A percentile compares a stretch with the other conserved stretches of the same genome.
phyloP scores from a whole-genome alignment of 148 eudicot genomes.

The Persicaria tinctoria region DNA sequence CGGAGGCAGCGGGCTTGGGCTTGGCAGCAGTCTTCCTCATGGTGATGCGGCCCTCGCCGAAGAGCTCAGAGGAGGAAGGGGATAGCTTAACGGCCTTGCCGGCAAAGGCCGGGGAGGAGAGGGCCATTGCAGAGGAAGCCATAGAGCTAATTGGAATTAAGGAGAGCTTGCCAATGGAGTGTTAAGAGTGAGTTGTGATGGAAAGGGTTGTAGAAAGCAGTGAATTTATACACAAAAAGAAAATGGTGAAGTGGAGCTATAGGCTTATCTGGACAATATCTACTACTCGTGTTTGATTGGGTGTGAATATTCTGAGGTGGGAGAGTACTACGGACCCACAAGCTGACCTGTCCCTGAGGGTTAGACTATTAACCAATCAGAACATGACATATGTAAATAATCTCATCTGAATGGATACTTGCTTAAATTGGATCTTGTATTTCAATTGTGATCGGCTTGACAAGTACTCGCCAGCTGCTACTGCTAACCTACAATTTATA shows the following conservation, averaged over 20 bases:
- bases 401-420: too few relatives aligned
- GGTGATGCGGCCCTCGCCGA: background rate
- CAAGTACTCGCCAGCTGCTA: too few relatives aligned
- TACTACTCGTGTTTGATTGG: background rate
- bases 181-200: background rate
- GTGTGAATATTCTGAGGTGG: background rate
- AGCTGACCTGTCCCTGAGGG: background rate
- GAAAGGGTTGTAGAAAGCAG: background rate
- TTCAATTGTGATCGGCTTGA: too few relatives aligned
- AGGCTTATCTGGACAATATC: background rate
- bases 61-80: slow-evolving; percentile 20
- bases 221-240: background rate
- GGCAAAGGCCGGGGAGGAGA: slow-evolving; percentile 28
- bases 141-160: background rate
- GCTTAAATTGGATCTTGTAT: too few relatives aligned
- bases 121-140: slow-evolving; percentile 45
- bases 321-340: background rate
- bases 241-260: background rate
- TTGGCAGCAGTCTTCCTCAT: slow-evolving; percentile 7
- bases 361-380: background rate
- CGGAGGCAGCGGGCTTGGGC: slow-evolving; percentile 13
- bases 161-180: background rate
- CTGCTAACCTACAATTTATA: too few relatives aligned
- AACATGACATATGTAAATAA: background rate
- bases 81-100: slow-evolving; percentile 27